Base-by-base conservation (phyloP, 768 basidiomycete species). In the Tricholoma terreum region DNA sequence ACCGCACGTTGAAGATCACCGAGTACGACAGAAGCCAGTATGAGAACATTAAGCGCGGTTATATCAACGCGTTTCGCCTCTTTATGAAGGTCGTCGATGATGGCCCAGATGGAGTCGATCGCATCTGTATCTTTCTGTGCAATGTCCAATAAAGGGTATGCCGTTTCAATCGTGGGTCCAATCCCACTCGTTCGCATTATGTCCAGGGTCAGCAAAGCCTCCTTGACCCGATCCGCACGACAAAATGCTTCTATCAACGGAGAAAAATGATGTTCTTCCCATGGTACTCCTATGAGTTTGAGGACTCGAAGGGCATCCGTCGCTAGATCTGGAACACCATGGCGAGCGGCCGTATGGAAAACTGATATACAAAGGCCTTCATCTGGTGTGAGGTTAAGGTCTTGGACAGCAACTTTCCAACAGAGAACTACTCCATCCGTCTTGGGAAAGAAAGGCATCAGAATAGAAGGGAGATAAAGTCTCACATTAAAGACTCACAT, bases 181-280 rank as follows among this genome's bases (percentile, higher is more conserved):
- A 89, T 75, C 35, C 77, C 75, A 54, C 76, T 73, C 50, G 73
- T 68, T 22, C 83, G 84, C 83, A 94, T 87, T 54, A 82, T 69
- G 17, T 77, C 67, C 33, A 94, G 71, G 14, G 81, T 75, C 33
- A 74, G 67, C 50, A 94, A 70, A 0, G 89, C 91, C 33, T 89
- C 84, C 51, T 82, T 78, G 42, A 91, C 63, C 42, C 83, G 76
- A 1, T 76, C 75, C 24, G 76, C 78, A 12, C 74, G 79, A 69
- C 82, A 83, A 63, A 88, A 85, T 0, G 91, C 85, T 65, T 93
- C 89, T 30, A 94, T 74, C 19, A 94, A 71, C 2, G 91, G 84
- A 1, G 89, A 83, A 62, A 91, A 84, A 67, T 95, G 93, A 64
- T 88, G 72, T 67, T 94, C 92, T 64, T 77, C 66, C 72, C 81